These are phyloP conservation scores for Neospermospora avenae DNA, from an alignment of 2,329 filamentous ascomycete species.

Conservation along the genomic window DNA sequence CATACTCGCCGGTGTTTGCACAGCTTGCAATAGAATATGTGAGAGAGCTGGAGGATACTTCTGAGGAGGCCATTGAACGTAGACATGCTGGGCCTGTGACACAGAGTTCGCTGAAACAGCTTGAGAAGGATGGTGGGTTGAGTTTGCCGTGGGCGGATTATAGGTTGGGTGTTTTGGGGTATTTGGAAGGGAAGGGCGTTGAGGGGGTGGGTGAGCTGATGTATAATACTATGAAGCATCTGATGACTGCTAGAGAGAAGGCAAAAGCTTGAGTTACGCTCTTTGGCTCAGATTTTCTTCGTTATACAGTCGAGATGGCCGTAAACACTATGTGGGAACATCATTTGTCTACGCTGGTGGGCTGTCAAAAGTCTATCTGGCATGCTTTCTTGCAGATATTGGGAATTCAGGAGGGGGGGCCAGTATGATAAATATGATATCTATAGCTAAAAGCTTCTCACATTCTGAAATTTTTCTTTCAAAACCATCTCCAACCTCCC, in stretches of 20 bases:
- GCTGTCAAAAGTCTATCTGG: too few relatives aligned
- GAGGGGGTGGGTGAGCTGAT: constrained; percentile 68
- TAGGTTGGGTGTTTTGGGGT: constrained; percentile 65
- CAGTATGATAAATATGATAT: too few relatives aligned
- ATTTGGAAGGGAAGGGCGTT: constrained; percentile 62
- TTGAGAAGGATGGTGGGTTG: constrained; percentile 64
- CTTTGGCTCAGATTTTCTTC: too few relatives aligned
- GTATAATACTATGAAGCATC: constrained; percentile 76
- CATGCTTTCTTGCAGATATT: too few relatives aligned
- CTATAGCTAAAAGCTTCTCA: too few relatives aligned
- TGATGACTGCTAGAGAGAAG: constrained; percentile 43
- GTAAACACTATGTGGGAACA: too few relatives aligned
- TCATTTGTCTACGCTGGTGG: too few relatives aligned
- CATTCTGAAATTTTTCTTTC: too few relatives aligned
- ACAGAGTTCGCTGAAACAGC: constrained; percentile 58
- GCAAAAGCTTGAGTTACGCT: not conserved
- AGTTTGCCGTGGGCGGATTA: constrained; percentile 71
- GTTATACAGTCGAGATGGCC: too few relatives aligned
- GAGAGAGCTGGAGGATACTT: constrained; percentile 54
- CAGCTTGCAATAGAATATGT: constrained; percentile 54
- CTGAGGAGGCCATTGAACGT: constrained; percentile 41
- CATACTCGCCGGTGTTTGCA: constrained; percentile 55
- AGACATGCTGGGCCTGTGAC: constrained; percentile 69
- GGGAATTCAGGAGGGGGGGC: too few relatives aligned
- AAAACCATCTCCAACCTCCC: too few relatives aligned